Evolutionary conservation across 441 rosid genomes (phyloP), one percentile per base, ranked within the genome.

Genomic region (Erysimum pusillum): DNA sequence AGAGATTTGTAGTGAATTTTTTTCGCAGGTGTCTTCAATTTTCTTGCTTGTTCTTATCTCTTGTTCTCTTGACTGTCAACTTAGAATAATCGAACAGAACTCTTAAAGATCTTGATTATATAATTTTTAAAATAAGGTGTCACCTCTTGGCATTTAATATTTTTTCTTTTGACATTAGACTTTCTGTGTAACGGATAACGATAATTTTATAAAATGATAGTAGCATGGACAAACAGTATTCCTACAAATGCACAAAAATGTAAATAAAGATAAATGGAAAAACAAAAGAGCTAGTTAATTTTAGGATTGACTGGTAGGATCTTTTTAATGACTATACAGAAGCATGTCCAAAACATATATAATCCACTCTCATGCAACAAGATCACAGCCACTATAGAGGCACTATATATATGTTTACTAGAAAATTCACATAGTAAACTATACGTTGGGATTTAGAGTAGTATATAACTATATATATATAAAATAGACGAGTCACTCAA

Each of bases 21-120:
- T 74, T 64, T 35, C 63, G 72, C 56, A 74, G 44, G 34, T 74
- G 58, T 65, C 59, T 46, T 44, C 46, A 41, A 9, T 9, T 18
- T 56, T 34, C 63, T 39, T 52, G 28, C 25, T 64, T 56, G 66
- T 74, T 74, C 72, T 74, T 74, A 74, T 74, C 78, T 65, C 28
- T 56, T 44, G 2, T 54, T 54, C 39, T 44, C 17, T 64, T 54
- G 35, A 44, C 39, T 31, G 61, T 59, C 75, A 71, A 59, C 67
- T 59, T 72, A 38, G 60, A 61, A 42, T 51, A 31, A 64, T 63
- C 56, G 9, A 54, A 31, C 9, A 62, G 2, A 48, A 62, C 69
- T 61, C 49, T 15, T 51, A 18, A 41, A 38, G 10, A 63, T 63
- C 54, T 49, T 9, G n/a, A 25, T 14, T 62, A 63, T 34, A 53